Percentiles rank a stretch among this genome's conserved stretches.
These are phyloP conservation scores for Neurospora sp. DNA, from an alignment of 495 filamentous ascomycete species.

Conservation along the genomic window DNA sequence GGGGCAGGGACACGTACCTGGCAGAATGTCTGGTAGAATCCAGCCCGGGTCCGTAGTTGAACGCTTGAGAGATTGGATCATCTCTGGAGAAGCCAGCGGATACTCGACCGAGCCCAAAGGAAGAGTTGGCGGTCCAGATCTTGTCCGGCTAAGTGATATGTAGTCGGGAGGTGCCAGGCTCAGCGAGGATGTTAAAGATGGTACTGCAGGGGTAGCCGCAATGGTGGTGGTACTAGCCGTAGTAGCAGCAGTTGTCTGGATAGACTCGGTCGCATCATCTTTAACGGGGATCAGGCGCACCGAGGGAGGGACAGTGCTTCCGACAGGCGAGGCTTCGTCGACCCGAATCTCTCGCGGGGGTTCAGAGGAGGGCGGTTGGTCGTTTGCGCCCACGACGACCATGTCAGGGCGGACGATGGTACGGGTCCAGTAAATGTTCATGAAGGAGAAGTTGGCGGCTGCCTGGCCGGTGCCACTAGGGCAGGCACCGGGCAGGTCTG, in stretches of 20 bases:
- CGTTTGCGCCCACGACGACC: constrained; percentile 32
- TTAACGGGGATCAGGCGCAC: constrained; percentile 10
- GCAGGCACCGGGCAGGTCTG: background rate
- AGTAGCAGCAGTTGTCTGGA: background rate
- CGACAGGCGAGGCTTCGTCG: background rate
- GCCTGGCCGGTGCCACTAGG: background rate
- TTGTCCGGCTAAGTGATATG: constrained; percentile 2
- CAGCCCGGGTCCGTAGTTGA: constrained; percentile 18
- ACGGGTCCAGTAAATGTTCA: constrained; percentile 27
- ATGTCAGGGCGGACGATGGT: constrained; percentile 24
- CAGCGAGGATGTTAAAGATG: background rate
- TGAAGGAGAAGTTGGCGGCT: constrained; percentile 19
- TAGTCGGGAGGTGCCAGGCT: constrained; percentile 1
- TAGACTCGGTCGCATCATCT: constrained; percentile 2
- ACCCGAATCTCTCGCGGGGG: constrained; percentile 10
- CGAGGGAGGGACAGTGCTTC: constrained; percentile 1
- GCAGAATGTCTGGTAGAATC: constrained; percentile 22
- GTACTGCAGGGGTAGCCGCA: background rate
- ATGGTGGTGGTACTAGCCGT: background rate
- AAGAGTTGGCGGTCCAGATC: constrained; percentile 3
- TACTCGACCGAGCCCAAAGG: constrained; percentile 1
- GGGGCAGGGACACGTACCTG: constrained; percentile 11
- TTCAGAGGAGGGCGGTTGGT: constrained; percentile 7
- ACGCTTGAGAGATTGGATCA: constrained; percentile 13
- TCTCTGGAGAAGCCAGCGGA: constrained; percentile 7